Conservation (phyloP, 1,139 yeast species). For the Wickerhamomyces sp. region DNA sequence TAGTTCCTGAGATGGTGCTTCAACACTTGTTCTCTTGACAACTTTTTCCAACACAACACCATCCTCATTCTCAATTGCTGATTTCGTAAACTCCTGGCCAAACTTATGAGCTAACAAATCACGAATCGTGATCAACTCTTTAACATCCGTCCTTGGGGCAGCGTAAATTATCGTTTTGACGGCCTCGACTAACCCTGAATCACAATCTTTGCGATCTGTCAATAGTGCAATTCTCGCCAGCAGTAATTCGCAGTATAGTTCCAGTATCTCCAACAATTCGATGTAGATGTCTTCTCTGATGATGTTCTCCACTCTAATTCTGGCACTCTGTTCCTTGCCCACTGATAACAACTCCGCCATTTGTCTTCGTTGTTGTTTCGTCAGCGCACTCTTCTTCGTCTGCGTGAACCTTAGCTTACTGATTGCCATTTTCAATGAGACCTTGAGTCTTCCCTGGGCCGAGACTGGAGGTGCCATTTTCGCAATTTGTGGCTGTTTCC, state of each 20-base stretch:
- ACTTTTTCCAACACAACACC: constrained; percentile 62
- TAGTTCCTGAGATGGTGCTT: constrained; percentile 61
- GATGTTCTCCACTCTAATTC: constrained; percentile 78
- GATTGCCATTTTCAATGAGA: constrained; percentile 74
- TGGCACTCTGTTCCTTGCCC: constrained; percentile 81
- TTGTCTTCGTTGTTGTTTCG: constrained; percentile 74
- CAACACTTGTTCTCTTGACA: constrained; percentile 53
- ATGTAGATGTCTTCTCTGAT: constrained; percentile 81
- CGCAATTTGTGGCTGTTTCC: too few relatives aligned
- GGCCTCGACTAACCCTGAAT: constrained; percentile 68
- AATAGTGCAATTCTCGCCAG: constrained; percentile 67
- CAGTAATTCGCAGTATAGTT: constrained; percentile 77
- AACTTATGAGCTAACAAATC: constrained; percentile 61
- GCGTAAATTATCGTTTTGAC: constrained; percentile 66
- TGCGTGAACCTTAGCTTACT: constrained; percentile 76
- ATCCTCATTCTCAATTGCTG: constrained; percentile 55
- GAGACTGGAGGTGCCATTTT: constrained; percentile 22
- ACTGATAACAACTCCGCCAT: constrained; percentile 66
- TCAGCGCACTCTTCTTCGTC: constrained; percentile 74
- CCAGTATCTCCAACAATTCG: constrained; percentile 75
- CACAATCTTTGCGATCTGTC: constrained; percentile 44
- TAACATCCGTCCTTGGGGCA: constrained; percentile 69
- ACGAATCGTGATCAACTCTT: constrained; percentile 57
- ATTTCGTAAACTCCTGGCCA: constrained; percentile 59
- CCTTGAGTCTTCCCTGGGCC: constrained; percentile 47